A percentile compares a stretch with the other conserved stretches of the same genome.
These are phyloP conservation scores for Leptosphaerulina australis DNA, from an alignment of 2,329 filamentous ascomycete species.

Conservation along the genomic window DNA sequence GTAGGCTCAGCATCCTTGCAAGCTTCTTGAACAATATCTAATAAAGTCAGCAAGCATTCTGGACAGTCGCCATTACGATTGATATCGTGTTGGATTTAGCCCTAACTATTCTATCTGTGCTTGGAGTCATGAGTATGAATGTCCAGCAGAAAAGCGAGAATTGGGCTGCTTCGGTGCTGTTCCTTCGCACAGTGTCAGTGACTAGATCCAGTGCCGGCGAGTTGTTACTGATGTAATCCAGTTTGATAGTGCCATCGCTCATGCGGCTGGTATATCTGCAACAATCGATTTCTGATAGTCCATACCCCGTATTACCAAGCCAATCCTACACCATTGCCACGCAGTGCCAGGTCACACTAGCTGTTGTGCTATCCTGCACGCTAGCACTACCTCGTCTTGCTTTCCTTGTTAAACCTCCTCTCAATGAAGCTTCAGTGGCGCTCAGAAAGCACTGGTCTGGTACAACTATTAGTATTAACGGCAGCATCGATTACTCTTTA, in stretches of 20 bases:
- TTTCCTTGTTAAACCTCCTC: slow-evolving; percentile 14
- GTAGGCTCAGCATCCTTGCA: slow-evolving; percentile 15
- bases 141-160: slow-evolving; percentile 24
- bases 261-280: slow-evolving; percentile 29
- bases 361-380: slow-evolving; percentile 31
- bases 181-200: slow-evolving; percentile 31
- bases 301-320: slow-evolving; percentile 26
- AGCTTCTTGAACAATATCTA: background rate
- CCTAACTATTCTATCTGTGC: slow-evolving; percentile 24
- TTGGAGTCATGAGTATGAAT: slow-evolving; percentile 27
- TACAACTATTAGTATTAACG: slow-evolving; percentile 30
- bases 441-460: slow-evolving; percentile 26
- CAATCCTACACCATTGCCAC: slow-evolving; percentile 33
- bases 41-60: slow-evolving; percentile 26
- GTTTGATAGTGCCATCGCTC: slow-evolving; percentile 30
- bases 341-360: slow-evolving; percentile 31
- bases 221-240: slow-evolving; percentile 9
- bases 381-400: slow-evolving; percentile 29
- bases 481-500: slow-evolving; percentile 13
- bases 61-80: slow-evolving; percentile 26
- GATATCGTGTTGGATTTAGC: slow-evolving; percentile 30
- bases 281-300: slow-evolving; percentile 12
- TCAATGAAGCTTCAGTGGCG: slow-evolving; percentile 3
- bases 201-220: background rate
- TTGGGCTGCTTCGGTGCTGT: slow-evolving; percentile 26